These are phyloP conservation scores for Graphilbum fragrans DNA, from an alignment of 2,329 filamentous ascomycete species.

Conservation along the genomic window DNA sequence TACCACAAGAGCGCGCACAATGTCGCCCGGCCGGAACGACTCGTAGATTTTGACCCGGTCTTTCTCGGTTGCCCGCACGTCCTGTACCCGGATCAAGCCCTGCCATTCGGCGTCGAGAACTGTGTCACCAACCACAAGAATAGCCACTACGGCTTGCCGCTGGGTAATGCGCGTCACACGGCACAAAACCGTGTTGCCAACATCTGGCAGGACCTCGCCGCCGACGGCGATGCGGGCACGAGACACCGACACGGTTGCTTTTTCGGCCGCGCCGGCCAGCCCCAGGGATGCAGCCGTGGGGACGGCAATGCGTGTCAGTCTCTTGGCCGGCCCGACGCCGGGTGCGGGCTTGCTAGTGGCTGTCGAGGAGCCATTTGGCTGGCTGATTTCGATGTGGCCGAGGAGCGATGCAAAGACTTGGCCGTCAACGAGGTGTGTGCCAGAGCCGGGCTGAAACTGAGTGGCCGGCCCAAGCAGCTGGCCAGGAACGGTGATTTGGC, in stretches of 20 bases:
- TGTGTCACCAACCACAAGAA: conserved; percentile 66
- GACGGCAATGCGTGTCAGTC: conserved; percentile 42
- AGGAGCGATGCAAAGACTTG: conserved; percentile 74
- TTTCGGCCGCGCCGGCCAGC: conserved; percentile 23
- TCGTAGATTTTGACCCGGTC: conserved; percentile 87
- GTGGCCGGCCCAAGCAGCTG: conserved; percentile 59
- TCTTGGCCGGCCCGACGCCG: conserved; percentile 36
- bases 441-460: conserved; percentile 62
- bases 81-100: conserved; percentile 75
- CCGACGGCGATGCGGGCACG: conserved; percentile 22
- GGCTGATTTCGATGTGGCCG: conserved; percentile 51
- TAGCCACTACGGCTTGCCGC: conserved; percentile 74
- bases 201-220: conserved; percentile 63
- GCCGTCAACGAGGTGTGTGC: conserved; percentile 69
- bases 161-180: conserved; percentile 77
- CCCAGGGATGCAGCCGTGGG: conserved; percentile 28
- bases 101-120: conserved; percentile 72
- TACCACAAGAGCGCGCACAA: conserved; percentile 76
- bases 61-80: conserved; percentile 90
- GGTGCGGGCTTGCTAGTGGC: background rate
- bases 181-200: conserved; percentile 70
- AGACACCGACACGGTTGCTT: conserved; percentile 44
- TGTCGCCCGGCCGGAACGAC: conserved; percentile 83
- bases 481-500: conserved; percentile 59
- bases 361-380: conserved; percentile 27